A percentile compares a stretch with the other conserved stretches of the same genome.
These are phyloP conservation scores for Colletotrichum paranaense DNA, from an alignment of 2,329 filamentous ascomycete genomes.

Conservation along the genomic window DNA sequence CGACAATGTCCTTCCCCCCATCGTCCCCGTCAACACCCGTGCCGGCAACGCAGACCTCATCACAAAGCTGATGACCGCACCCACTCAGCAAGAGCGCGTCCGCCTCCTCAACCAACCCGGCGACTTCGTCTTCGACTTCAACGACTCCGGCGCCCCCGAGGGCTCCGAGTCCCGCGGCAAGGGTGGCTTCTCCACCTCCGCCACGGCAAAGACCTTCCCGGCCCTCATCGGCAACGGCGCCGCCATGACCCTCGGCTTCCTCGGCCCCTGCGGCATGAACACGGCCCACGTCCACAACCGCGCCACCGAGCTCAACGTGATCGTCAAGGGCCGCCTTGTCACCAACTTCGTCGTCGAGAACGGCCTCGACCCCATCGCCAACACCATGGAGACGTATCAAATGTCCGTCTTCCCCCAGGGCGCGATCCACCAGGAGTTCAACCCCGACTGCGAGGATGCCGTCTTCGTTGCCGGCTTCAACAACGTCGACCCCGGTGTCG, in stretches of 20 bases:
- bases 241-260: conserved; percentile 60
- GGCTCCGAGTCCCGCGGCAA: conserved; percentile 41
- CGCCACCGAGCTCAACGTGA: conserved; percentile 58
- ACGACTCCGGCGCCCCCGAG: conserved; percentile 35
- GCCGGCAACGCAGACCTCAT: conserved; percentile 58
- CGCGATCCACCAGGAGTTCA: conserved; percentile 62
- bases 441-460: conserved; percentile 59
- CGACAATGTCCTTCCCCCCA: conserved; percentile 40
- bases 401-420: conserved; percentile 63
- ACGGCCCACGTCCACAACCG: conserved; percentile 61
- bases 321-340: conserved; percentile 56
- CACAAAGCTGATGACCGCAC: conserved; percentile 53
- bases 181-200: conserved; percentile 52
- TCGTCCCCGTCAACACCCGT: conserved; percentile 54
- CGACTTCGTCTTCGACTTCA: conserved; percentile 58
- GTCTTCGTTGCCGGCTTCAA: conserved; percentile 62
- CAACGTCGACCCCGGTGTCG: conserved; percentile 56
- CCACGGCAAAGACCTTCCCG: conserved; percentile 60
- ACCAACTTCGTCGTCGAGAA: conserved; percentile 59
- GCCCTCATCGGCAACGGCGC: conserved; percentile 60
- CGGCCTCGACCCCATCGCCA: conserved; percentile 48
- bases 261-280: conserved; percentile 62
- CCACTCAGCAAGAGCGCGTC: conserved; percentile 45
- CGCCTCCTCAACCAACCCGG: conserved; percentile 46
- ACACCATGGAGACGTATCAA: conserved; percentile 50